Percentiles rank a stretch among this genome's conserved stretches.
phyloP scores from a whole-genome alignment of 176 grass and related monocot genomes.

The Ensete ventricosum region DNA sequence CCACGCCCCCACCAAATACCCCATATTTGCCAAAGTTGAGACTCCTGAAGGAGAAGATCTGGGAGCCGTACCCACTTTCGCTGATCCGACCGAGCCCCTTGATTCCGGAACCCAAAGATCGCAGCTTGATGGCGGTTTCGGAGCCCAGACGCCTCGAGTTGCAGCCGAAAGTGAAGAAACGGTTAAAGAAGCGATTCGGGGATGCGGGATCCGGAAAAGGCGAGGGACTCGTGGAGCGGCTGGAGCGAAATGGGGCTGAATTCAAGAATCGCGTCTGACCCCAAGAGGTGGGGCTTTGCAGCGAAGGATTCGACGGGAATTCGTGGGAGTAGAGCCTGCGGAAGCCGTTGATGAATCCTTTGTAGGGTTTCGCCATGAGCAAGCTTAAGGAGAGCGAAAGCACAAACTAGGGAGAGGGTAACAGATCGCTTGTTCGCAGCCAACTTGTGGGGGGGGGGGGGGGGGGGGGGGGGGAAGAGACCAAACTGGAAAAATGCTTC shows the following conservation, averaged over 20 bases:
- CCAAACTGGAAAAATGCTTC: too few species aligned
- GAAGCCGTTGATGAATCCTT: slow-evolving; percentile 25
- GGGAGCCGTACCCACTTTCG: background rate
- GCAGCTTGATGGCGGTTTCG: slow-evolving; percentile 21
- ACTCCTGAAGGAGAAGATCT: slow-evolving; percentile 16
- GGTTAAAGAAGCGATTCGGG: slow-evolving; percentile 16
- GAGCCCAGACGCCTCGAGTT: slow-evolving; percentile 8
- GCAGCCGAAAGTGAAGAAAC: slow-evolving; percentile 7
- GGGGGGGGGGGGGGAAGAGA: too few species aligned
- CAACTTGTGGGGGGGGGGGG: too few species aligned
- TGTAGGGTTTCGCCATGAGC: slow-evolving; percentile 36
- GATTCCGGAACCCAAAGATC: slow-evolving; percentile 42
- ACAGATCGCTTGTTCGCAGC: too few species aligned
- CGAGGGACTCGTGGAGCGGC: background rate
- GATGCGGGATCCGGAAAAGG: slow-evolving; percentile 10
- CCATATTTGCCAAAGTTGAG: slow-evolving; percentile 10
- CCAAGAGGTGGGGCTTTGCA: background rate
- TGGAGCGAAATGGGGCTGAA: background rate
- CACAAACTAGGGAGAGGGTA: too few species aligned
- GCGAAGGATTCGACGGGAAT: slow-evolving; percentile 2
- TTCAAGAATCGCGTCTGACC: background rate
- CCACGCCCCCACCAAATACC: slow-evolving; percentile 1
- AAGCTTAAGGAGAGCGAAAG: too few species aligned
- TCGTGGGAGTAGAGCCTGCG: slow-evolving; percentile 25
- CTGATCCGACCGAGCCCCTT: slow-evolving; percentile 40